Evolutionary conservation across 306 rosid genomes (phyloP), one percentile per base, ranked within the genome.

Genomic region (Prunus mume): DNA sequence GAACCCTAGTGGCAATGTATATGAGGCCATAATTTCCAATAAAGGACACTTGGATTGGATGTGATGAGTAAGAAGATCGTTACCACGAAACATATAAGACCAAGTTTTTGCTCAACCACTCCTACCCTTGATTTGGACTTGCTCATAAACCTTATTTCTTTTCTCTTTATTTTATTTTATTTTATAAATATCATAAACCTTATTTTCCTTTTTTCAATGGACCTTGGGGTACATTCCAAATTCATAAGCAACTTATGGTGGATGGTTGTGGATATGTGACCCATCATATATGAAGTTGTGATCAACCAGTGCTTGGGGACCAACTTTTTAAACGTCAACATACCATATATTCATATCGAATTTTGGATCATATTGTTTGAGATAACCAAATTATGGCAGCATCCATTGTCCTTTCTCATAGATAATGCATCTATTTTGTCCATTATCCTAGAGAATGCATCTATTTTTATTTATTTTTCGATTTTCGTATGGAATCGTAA

Each of bases 201-300:
- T 41, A 25, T 74, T 38, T 74, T 69, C 61, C 60, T 28, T 2
- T 19, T 72, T 20, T 69, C 68, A 74, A 30, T 76, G 50, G 81
- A 76, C 75, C 68, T 19, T 10, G 75, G 68, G 71, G 50, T 24
- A 46, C 65, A 52, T 41, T 52, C 73, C 76, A 57, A 79, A 46
- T 47, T 9, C 64, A 17, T 50, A 25, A n/a, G 27, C 32, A 0
- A 25, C 52, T 6, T 27, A 25, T 2, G 3, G 30, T 47, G 9
- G 24, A 38, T 12, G 1, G 27, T 9, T 41, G 6, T 54, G 68
- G 2, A 50, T 22, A n/a, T 13, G 69, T 20, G 51, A 76, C n/a
- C 19, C 30, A 38, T 38, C 56, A 41, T 19, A 8, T 7, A 12
- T 30, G 22, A 67, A 8, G 3, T 32, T 3, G 19, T 12, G n/a